phyloP scores from a whole-genome alignment of 2,329 filamentous ascomycete genomes.

The Emergomyces orientalis region DNA sequence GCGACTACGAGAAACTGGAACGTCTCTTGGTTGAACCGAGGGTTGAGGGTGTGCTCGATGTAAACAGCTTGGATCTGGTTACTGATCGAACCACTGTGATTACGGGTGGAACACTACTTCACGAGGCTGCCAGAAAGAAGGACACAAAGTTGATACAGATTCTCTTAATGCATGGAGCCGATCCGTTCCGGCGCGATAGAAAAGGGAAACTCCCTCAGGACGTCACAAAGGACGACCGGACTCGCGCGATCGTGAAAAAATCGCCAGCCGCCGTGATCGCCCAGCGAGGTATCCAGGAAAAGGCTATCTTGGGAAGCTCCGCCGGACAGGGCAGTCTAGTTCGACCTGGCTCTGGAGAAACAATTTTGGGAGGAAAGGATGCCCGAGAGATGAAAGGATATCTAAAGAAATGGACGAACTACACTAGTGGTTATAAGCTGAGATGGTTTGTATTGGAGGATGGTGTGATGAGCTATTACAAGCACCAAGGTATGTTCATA shows the following conservation, averaged over 20 bases:
- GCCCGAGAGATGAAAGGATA: slow-evolving; percentile 97
- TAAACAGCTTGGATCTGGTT: slow-evolving; percentile 82
- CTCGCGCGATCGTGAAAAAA: slow-evolving; percentile 78
- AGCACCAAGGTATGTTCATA: slow-evolving; percentile 60
- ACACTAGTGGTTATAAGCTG: slow-evolving; percentile 91
- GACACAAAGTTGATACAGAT: slow-evolving; percentile 84
- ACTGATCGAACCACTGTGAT: slow-evolving; percentile 70
- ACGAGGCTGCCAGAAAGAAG: slow-evolving; percentile 82
- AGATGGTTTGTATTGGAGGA: slow-evolving; percentile 98
- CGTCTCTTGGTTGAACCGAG: slow-evolving; percentile 73
- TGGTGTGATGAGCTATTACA: slow-evolving; percentile 96
- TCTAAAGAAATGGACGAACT: slow-evolving; percentile 99
- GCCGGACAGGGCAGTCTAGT: slow-evolving; percentile 49
- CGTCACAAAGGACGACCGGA: slow-evolving; percentile 88
- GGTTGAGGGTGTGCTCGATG: slow-evolving; percentile 77
- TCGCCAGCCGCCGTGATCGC: slow-evolving; percentile 91
- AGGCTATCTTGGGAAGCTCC: slow-evolving; percentile 77
- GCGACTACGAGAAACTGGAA: slow-evolving; percentile 69
- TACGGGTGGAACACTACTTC: slow-evolving; percentile 80
- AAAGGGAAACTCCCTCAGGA: slow-evolving; percentile 94
- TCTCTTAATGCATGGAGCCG: slow-evolving; percentile 83
- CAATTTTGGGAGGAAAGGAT: slow-evolving; percentile 63
- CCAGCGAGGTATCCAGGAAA: slow-evolving; percentile 92
- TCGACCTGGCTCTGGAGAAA: slow-evolving; percentile 37
- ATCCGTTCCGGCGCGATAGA: slow-evolving; percentile 89